Conservation (phyloP, 1,139 yeast species). For the Taiozyma sp. region DNA sequence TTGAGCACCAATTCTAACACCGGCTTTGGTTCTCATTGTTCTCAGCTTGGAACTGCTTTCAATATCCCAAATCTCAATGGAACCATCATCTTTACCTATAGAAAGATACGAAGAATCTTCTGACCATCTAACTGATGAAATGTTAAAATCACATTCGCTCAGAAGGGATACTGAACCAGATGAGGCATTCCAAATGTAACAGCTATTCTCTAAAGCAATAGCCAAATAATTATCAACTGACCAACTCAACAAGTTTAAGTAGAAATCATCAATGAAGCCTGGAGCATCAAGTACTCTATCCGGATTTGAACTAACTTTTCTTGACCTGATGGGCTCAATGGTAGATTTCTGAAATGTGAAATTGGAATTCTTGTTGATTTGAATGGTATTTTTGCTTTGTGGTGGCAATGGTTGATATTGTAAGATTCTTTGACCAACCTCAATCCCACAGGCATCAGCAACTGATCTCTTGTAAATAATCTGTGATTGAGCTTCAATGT, state of each 20-base stretch:
- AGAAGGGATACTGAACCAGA: constrained; percentile 74
- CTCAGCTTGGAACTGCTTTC: constrained; percentile 71
- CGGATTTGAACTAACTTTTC: constrained; percentile 84
- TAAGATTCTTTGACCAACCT: constrained; percentile 75
- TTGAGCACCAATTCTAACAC: constrained; percentile 76
- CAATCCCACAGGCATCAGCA: constrained; percentile 92
- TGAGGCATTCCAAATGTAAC: constrained; percentile 91
- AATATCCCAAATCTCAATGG: constrained; percentile 90
- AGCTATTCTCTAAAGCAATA: constrained; percentile 78
- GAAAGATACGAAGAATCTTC: constrained; percentile 86
- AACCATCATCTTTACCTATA: constrained; percentile 81
- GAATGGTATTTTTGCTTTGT: constrained; percentile 50
- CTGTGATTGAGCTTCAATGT: constrained; percentile 65
- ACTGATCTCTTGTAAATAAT: constrained; percentile 77
- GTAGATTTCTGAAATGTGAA: constrained; percentile 27
- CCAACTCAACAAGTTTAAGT: constrained; percentile 85
- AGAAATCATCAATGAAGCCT: constrained; percentile 88
- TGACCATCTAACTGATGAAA: constrained; percentile 86
- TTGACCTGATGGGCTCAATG: constrained; percentile 33
- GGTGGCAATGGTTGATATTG: constrained; percentile 90
- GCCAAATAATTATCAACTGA: constrained; percentile 79
- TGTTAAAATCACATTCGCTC: constrained; percentile 53
- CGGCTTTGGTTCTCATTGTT: constrained; percentile 66
- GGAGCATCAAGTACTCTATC: constrained; percentile 96
- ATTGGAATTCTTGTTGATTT: constrained; percentile 34